A percentile compares a stretch with the other conserved stretches of the same genome.
These are phyloP conservation scores for Microbotryum silenes-acaulis DNA, from an alignment of 1,284 basidiomycete species.

Conservation along the genomic window DNA sequence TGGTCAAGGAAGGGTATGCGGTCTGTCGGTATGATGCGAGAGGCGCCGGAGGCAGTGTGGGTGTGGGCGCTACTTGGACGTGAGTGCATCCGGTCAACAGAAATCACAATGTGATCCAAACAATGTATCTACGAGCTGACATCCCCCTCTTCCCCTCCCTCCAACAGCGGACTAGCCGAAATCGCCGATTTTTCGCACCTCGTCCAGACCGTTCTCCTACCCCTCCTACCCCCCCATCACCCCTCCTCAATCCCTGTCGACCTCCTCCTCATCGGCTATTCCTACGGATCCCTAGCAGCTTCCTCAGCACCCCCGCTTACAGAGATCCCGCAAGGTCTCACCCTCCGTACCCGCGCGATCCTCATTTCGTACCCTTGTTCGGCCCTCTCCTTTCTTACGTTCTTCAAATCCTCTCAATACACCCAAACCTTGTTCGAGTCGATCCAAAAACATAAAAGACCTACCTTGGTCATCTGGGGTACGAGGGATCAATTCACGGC, in stretches of 20 bases:
- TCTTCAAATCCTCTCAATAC: constrained; percentile 56
- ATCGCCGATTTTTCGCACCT: constrained; percentile 57
- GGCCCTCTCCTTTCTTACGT: constrained; percentile 54
- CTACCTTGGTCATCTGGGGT: constrained; percentile 58
- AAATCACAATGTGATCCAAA: no score
- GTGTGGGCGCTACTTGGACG: constrained; percentile 53
- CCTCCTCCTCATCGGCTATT: constrained; percentile 43
- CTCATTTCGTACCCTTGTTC: constrained; percentile 69
- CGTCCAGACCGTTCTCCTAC: constrained; percentile 51
- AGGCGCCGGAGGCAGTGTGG: constrained; percentile 61
- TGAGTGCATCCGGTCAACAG: constrained; percentile 4
- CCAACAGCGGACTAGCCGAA: constrained; percentile 54
- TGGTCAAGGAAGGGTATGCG: constrained; percentile 45
- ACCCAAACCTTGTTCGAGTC: constrained; percentile 48
- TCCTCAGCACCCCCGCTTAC: constrained; percentile 52
- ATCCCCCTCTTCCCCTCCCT: neutral
- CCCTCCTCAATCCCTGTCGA: constrained; percentile 36
- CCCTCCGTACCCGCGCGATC: constrained; percentile 54
- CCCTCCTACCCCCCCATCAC: constrained; percentile 42
- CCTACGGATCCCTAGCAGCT: constrained; percentile 63
- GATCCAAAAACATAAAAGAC: constrained; percentile 40
- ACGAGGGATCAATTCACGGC: constrained; percentile 65
- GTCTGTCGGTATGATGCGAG: constrained; percentile 65
- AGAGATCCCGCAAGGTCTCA: neutral
- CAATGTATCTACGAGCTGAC: neutral